Percentiles rank a stretch among this genome's conserved stretches.
These are phyloP conservation scores for Panaeolus cyanescens DNA, from an alignment of 768 basidiomycete species.

Conservation along the genomic window DNA sequence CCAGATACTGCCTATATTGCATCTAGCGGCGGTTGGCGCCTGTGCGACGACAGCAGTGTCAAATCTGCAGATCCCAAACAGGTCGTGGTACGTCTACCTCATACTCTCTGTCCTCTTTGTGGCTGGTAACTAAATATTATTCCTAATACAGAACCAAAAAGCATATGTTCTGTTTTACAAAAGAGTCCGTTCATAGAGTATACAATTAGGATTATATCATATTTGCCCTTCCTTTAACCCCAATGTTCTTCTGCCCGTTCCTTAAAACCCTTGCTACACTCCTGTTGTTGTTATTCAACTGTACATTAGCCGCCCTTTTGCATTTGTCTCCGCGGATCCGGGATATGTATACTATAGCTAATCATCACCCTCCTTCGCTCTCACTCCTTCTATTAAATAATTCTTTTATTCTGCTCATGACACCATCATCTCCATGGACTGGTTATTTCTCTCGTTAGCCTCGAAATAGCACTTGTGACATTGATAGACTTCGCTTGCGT, in stretches of 20 bases:
- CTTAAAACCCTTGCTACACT: neutral
- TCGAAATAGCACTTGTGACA: slow-evolving; percentile 54
- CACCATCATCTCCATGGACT: slow-evolving; percentile 35
- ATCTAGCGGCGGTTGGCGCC: slow-evolving; percentile 86
- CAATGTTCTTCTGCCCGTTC: neutral
- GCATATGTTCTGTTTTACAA: slow-evolving; percentile 88
- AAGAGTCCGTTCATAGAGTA: slow-evolving; percentile 50
- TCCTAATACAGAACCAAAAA: slow-evolving; percentile 42
- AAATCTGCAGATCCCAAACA: slow-evolving; percentile 72
- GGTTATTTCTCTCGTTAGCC: slow-evolving; percentile 26
- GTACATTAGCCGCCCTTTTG: slow-evolving; percentile 31
- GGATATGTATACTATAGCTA: slow-evolving; percentile 35
- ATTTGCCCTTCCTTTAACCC: neutral
- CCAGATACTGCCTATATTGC: slow-evolving; percentile 92
- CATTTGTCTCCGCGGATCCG: slow-evolving; percentile 29
- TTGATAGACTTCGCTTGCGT: slow-evolving; percentile 28
- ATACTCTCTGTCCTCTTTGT: slow-evolving; percentile 2
- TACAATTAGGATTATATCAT: slow-evolving; percentile 12
- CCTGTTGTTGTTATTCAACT: slow-evolving; percentile 21
- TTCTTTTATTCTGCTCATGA: slow-evolving; percentile 28
- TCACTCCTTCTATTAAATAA: slow-evolving; percentile 8
- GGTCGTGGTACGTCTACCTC: slow-evolving; percentile 74
- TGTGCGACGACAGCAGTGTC: slow-evolving; percentile 93
- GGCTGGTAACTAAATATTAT: slow-evolving; percentile 7
- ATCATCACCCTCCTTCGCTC: slow-evolving; percentile 6